Conservation (phyloP, 225 moss, liverwort and hornwort genomes). For the Lunularia cruciata region DNA sequence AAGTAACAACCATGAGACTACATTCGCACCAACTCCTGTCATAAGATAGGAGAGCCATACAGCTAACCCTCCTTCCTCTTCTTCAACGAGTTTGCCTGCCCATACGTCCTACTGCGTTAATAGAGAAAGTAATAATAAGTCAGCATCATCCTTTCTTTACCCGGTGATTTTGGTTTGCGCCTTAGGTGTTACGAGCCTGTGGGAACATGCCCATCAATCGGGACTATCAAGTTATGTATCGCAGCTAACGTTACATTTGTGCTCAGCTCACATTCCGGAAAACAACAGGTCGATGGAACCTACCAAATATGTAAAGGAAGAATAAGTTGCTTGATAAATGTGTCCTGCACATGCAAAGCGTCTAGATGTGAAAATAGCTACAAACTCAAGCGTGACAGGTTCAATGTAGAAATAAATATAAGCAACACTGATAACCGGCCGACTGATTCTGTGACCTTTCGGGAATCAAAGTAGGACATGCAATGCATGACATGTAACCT, state of each 20-base stretch:
- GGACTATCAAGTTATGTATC: too few species aligned
- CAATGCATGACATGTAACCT: too few species aligned
- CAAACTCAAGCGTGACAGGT: slow-evolving; percentile 42
- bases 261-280: too few species aligned
- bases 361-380: slow-evolving; percentile 53
- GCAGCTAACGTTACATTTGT: too few species aligned
- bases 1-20: slow-evolving; percentile 93
- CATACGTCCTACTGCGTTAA: slow-evolving; percentile 22
- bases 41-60: slow-evolving; percentile 92
- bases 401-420: slow-evolving; percentile 41
- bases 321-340: slow-evolving; percentile 99
- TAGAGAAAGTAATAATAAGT: too few species aligned
- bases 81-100: slow-evolving; percentile 95
- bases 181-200: too few species aligned
- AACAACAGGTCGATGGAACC: too few species aligned
- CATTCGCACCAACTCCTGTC: slow-evolving; percentile 93
- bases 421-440: too few species aligned
- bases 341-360: slow-evolving; percentile 80
- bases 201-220: too few species aligned
- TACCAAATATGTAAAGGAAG: slow-evolving; percentile 99
- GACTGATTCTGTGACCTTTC: too few species aligned
- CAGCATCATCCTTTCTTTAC: too few species aligned
- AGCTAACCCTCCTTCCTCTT: slow-evolving; percentile 90
- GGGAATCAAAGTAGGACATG: not conserved
- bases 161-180: too few species aligned